These are phyloP conservation scores for Asterochloris sp. DNA, from an alignment of 139 green algal genomes.

Conservation along the genomic window DNA sequence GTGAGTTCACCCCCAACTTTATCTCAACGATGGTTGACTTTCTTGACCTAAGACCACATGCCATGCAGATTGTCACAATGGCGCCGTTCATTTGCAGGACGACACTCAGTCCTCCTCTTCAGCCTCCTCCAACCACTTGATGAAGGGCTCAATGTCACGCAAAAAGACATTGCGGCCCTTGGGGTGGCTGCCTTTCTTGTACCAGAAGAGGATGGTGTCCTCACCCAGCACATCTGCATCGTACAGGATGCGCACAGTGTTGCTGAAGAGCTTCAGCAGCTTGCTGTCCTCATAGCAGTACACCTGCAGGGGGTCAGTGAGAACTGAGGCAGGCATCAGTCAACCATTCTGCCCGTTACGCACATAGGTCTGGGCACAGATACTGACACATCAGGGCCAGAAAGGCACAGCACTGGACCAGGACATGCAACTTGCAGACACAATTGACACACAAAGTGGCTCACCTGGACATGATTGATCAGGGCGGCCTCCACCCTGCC, in stretches of 20 bases:
- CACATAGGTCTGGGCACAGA: too few relatives aligned
- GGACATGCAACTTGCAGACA: not conserved
- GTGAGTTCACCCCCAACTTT: too few relatives aligned
- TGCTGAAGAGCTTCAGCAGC: slow-evolving; percentile 89
- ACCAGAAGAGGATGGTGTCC: slow-evolving; percentile 84
- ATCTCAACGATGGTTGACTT: too few relatives aligned
- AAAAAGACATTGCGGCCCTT: slow-evolving; percentile 89
- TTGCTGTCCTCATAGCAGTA: slow-evolving; percentile 94
- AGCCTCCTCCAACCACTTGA: slow-evolving; percentile 95
- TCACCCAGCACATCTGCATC: slow-evolving; percentile 86
- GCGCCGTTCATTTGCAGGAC: too few relatives aligned
- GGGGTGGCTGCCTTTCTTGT: slow-evolving; percentile 81
- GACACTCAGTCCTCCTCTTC: slow-evolving; percentile 64
- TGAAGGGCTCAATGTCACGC: slow-evolving; percentile 93
- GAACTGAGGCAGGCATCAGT: not conserved
- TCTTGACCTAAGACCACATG: too few relatives aligned
- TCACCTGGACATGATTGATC: slow-evolving; percentile 73
- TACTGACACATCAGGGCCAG: not conserved
- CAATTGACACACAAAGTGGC: not conserved
- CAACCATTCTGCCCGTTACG: not conserved
- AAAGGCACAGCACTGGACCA: not conserved
- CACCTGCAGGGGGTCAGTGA: slow-evolving; percentile 48
- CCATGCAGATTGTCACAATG: too few relatives aligned
- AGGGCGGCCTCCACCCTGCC: slow-evolving; percentile 81
- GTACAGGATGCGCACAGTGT: slow-evolving; percentile 89